A percentile compares a stretch with the other conserved stretches of the same genome.
Conservation (phyloP, 2,329 filamentous ascomycete genomes). For the Alternaria sp. region DNA sequence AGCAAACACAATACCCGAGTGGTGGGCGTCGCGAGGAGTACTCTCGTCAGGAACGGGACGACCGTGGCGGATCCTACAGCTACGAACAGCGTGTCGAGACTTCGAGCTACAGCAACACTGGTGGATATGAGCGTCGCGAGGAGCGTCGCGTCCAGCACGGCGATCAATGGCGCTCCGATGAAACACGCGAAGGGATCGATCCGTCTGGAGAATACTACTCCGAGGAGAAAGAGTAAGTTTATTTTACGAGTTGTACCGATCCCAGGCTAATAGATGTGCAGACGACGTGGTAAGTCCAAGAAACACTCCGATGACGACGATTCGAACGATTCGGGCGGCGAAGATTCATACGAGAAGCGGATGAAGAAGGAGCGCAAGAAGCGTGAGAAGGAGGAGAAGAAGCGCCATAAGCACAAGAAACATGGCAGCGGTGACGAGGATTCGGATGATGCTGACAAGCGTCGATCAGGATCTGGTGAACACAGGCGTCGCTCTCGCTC, state of each 20-base stretch:
- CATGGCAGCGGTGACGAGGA: constrained; percentile 17
- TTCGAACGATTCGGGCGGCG: constrained; percentile 31
- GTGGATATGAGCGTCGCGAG: constrained; percentile 65
- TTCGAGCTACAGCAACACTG: constrained; percentile 54
- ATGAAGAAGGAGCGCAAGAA: constrained; percentile 28
- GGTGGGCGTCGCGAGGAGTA: constrained; percentile 67
- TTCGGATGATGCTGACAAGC: constrained; percentile 27
- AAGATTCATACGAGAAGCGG: constrained; percentile 33
- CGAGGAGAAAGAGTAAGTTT: constrained; percentile 51
- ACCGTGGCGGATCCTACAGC: constrained; percentile 56
- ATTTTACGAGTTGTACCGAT: too few species aligned
- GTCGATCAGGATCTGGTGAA: constrained; percentile 26
- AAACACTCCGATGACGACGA: constrained; percentile 51
- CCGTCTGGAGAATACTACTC: constrained; percentile 50
- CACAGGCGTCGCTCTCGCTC: constrained; percentile 18
- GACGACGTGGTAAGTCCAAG: constrained; percentile 47
- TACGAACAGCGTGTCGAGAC: constrained; percentile 66
- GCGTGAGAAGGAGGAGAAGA: constrained; percentile 30
- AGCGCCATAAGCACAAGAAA: constrained; percentile 18
- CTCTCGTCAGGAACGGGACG: constrained; percentile 64
- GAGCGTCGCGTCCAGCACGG: constrained; percentile 60
- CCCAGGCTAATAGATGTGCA: constrained; percentile 26
- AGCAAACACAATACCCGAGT: constrained; percentile 63
- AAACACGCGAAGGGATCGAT: constrained; percentile 45
- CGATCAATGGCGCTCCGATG: constrained; percentile 48